Conservation (phyloP, 2,329 filamentous ascomycete species). For the Bretziella fagacearum region DNA sequence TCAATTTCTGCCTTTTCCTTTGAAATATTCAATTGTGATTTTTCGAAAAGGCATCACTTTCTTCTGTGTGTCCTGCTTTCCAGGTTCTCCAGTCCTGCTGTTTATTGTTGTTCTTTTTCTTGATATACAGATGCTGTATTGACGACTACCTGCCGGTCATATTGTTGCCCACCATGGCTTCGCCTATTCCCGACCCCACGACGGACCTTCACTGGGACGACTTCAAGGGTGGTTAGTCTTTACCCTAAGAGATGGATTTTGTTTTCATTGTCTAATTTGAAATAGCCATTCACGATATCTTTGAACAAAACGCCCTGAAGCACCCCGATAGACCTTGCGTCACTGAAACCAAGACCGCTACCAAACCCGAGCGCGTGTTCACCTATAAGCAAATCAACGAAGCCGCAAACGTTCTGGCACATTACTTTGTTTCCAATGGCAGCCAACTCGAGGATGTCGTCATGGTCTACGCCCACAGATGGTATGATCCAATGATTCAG, state of each 20-base stretch:
- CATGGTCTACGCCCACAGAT: conserved; percentile 77
- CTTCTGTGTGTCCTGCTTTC: neutral
- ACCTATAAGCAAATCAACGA: conserved; percentile 79
- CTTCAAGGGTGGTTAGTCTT: conserved; percentile 32
- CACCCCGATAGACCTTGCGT: conserved; percentile 45
- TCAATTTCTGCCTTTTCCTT: no score
- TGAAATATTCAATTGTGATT: no score
- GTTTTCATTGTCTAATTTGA: neutral
- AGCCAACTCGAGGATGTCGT: conserved; percentile 70
- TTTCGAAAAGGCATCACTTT: no score
- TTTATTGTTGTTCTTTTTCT: neutral
- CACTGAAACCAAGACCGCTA: conserved; percentile 29
- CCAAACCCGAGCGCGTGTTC: conserved; percentile 43
- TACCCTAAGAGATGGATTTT: neutral
- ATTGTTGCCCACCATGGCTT: conserved; percentile 11
- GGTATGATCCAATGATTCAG: conserved; percentile 28
- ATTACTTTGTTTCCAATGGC: conserved; percentile 60
- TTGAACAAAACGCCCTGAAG: conserved; percentile 45
- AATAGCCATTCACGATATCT: conserved; percentile 51
- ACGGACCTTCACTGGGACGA: conserved; percentile 49
- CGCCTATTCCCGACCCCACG: conserved; percentile 43
- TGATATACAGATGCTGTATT: no score
- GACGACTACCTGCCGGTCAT: no score
- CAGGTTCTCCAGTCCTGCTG: conserved; percentile 8
- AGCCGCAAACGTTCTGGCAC: conserved; percentile 61